Evolutionary conservation across 306 rosid genomes (phyloP), one percentile per base, ranked within the genome.

Genomic region (Rosa chinensis): DNA sequence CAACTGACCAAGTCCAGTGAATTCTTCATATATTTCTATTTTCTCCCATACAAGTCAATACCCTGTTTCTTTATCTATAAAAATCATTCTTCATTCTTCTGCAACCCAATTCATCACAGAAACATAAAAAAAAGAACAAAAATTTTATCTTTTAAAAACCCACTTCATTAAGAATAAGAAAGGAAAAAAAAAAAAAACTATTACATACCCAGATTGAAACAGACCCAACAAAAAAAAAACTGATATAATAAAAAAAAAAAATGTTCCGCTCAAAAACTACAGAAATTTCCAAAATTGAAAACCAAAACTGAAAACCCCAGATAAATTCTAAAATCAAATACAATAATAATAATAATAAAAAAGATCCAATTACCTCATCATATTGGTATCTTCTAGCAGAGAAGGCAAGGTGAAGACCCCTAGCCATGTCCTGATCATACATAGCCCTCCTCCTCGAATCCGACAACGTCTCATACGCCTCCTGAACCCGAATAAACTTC

Each of bases 401-500:
- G 89, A 95, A 92, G 8, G 97, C 94, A 28, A 92, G 75, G 78
- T 83, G 88, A 79, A 94, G 81, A 5, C 98, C 99, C 14, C 79
- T 84, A 21, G 94, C 90, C 92, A 91, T 83, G 73, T 92, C 94
- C 6, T 72, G 81, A 74, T 95, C 99, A 73, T 95, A 95, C 78
- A 88, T 49, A 39, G 92, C 93, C 59, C 91, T 82, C n/a, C 82
- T 76, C 2, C 90, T 48, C 0, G 97, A 92, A 83, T 95, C 99
- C 42, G 96, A 90, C 43, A 95, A 69, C 1, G 92, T 91, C 84
- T 95, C 99, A 44, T 95, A 95, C 10, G 99, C 99, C 86, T 92
- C 96, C 73, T 91, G 97, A 9, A 95, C 92, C 77, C 76, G 91
- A 77, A 95, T 87, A 50, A 95, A 95, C 86, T 88, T 79, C 77